Evolutionary conservation across 805 yeast genomes (phyloP).

Genomic region (Candida easanensis): DNA sequence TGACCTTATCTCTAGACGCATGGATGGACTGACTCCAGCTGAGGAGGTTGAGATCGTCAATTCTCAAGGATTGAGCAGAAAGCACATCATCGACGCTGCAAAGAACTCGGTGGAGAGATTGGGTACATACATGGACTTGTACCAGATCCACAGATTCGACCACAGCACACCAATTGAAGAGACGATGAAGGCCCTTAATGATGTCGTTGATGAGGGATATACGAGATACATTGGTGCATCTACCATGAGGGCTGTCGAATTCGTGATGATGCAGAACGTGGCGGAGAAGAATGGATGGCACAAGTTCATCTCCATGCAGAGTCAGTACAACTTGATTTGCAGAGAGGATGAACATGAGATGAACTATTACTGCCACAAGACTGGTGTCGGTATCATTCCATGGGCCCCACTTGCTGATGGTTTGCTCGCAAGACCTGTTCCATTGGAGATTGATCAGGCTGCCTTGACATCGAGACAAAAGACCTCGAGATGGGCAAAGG

Average conservation of each 20-base stretch:
- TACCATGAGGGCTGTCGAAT: conserved; percentile 53
- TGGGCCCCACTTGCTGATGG: conserved; percentile 61
- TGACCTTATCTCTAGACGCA: not conserved
- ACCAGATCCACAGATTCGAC: conserved; percentile 54
- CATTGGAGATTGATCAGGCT: conserved; percentile 6
- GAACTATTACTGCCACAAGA: conserved; percentile 50
- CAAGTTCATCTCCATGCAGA: conserved; percentile 59
- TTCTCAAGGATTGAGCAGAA: conserved; percentile 39
- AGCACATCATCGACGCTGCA: conserved; percentile 45
- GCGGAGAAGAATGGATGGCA: conserved; percentile 58
- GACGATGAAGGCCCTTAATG: conserved; percentile 53
- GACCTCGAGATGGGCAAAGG: not conserved
- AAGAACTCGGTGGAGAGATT: conserved; percentile 38
- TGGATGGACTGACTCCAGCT: not conserved
- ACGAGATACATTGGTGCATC: conserved; percentile 62
- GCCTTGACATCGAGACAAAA: conserved; percentile 12
- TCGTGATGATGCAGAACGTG: conserved; percentile 48
- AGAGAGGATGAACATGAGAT: conserved; percentile 65
- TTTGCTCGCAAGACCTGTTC: conserved; percentile 45
- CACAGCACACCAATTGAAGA: conserved; percentile 43
- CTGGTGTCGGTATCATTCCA: conserved; percentile 56
- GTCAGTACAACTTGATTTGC: conserved; percentile 49
- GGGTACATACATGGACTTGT: conserved; percentile 45
- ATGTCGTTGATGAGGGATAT: conserved; percentile 43
- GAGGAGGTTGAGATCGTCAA: conserved; percentile 24